Percentiles rank a stretch among this genome's conserved stretches.
These are phyloP conservation scores for Striga asiatica DNA, from an alignment of 257 asterid genomes.

Conservation along the genomic window DNA sequence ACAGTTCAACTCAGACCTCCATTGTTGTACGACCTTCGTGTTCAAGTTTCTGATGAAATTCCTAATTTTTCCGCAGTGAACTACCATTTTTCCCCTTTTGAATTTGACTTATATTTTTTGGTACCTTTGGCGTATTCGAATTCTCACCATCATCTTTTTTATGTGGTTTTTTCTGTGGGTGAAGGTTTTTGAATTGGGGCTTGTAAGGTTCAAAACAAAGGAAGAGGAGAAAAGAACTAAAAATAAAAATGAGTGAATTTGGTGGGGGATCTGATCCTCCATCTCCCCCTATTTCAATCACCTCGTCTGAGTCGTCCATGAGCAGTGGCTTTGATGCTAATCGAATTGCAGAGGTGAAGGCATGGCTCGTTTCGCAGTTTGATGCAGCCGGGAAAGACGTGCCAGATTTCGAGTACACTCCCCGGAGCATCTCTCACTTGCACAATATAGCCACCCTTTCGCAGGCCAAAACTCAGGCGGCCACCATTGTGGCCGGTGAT, in stretches of 20 bases:
- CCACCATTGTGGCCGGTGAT: conserved; percentile 78
- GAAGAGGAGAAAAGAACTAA: conserved; percentile 2
- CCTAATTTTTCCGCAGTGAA: too few relatives aligned
- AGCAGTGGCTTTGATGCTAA: conserved; percentile 58
- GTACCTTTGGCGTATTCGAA: not conserved
- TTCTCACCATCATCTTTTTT: not conserved
- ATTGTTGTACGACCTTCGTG: too few relatives aligned
- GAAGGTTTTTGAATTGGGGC: conserved; percentile 15
- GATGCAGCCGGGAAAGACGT: conserved; percentile 77
- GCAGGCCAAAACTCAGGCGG: conserved; percentile 90
- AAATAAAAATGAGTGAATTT: conserved; percentile 58
- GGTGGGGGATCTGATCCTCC: conserved; percentile 44
- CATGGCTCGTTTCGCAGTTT: conserved; percentile 78
- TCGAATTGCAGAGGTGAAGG: conserved; percentile 76
- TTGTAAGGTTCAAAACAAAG: conserved; percentile 10
- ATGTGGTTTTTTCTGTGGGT: conserved; percentile 1
- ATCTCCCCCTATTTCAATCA: conserved; percentile 27
- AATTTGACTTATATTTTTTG: not conserved
- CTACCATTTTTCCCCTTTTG: too few relatives aligned
- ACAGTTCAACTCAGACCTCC: too few relatives aligned
- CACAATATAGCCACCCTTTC: conserved; percentile 69
- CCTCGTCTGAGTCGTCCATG: conserved; percentile 45
- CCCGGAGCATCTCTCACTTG: conserved; percentile 65
- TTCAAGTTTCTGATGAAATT: too few relatives aligned
- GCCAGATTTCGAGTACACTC: conserved; percentile 91